Percentiles rank a stretch among this genome's conserved stretches.
Conservation (phyloP, 1,284 basidiomycete genomes). For the Cryptococcus sp. region DNA sequence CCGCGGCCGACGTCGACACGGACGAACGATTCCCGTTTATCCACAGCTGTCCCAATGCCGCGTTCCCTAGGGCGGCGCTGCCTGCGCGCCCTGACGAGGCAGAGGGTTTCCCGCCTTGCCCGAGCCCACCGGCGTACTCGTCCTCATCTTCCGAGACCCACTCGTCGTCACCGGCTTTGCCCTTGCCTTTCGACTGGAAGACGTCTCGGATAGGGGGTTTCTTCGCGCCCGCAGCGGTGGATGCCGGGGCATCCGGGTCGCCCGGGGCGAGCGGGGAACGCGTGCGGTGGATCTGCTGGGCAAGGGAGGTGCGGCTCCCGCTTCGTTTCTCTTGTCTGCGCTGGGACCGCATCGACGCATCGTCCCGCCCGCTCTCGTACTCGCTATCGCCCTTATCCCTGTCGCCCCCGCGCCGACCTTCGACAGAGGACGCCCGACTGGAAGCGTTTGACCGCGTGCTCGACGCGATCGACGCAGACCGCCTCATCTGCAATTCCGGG, state of each 20-base stretch:
- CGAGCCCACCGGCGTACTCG: slow-evolving; percentile 48
- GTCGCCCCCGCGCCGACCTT: slow-evolving; percentile 14
- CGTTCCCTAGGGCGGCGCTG: neutral
- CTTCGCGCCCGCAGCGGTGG: neutral
- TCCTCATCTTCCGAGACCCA: slow-evolving; percentile 52
- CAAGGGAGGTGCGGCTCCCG: slow-evolving; percentile 22
- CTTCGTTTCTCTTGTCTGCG: slow-evolving; percentile 15
- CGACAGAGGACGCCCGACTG: slow-evolving; percentile 31
- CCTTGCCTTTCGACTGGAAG: slow-evolving; percentile 40
- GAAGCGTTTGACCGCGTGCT: slow-evolving; percentile 36
- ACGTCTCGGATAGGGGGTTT: slow-evolving; percentile 50
- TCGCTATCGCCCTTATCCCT: slow-evolving; percentile 19
- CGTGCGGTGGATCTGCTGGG: slow-evolving; percentile 30
- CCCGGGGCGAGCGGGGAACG: slow-evolving; percentile 18
- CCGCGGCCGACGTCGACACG: slow-evolving; percentile 2
- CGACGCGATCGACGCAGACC: slow-evolving; percentile 22
- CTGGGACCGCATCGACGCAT: slow-evolving; percentile 24
- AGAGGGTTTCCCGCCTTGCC: slow-evolving; percentile 28
- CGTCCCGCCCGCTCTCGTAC: slow-evolving; percentile 35
- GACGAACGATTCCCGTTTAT: slow-evolving; percentile 8
- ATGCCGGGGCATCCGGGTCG: neutral
- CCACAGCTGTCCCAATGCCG: slow-evolving; percentile 4
- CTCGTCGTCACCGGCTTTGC: slow-evolving; percentile 35
- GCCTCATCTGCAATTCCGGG: slow-evolving; percentile 36
- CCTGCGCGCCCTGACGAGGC: neutral